phyloP scores from a whole-genome alignment of 2,329 filamentous ascomycete species.

The Acephala macrosclerotiorum region DNA sequence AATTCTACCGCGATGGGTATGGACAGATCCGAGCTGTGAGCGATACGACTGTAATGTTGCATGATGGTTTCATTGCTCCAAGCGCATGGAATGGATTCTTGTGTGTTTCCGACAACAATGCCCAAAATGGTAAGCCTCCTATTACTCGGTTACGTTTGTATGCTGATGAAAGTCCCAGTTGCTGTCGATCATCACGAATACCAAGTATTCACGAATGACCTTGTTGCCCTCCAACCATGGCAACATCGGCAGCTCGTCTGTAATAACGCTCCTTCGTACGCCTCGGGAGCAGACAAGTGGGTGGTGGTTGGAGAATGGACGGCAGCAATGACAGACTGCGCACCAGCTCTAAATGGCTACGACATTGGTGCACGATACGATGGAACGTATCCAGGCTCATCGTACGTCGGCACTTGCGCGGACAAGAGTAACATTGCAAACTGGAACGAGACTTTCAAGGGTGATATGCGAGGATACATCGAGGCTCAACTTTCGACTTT shows the following conservation, averaged over 20 bases:
- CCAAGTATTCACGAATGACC: conserved; percentile 63
- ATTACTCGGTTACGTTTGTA: conserved; percentile 55
- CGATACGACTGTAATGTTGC: conserved; percentile 60
- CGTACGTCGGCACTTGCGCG: conserved; percentile 60
- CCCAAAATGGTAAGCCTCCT: conserved; percentile 52
- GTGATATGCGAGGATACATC: conserved; percentile 58
- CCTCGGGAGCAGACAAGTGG: conserved; percentile 65
- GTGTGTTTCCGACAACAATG: conserved; percentile 55
- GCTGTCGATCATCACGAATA: conserved; percentile 74
- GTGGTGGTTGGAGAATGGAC: conserved; percentile 75
- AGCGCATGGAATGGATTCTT: conserved; percentile 68
- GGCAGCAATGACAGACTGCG: conserved; percentile 69
- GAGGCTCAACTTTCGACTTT: conserved; percentile 61
- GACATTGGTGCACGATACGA: conserved; percentile 65
- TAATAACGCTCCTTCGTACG: conserved; percentile 56
- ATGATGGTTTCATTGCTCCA: conserved; percentile 62
- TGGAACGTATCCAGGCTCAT: conserved; percentile 57
- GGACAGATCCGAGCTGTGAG: conserved; percentile 52
- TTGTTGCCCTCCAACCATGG: conserved; percentile 56
- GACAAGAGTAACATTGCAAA: conserved; percentile 57
- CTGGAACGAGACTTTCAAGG: conserved; percentile 50
- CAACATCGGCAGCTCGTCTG: conserved; percentile 65
- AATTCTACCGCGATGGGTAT: conserved; percentile 59
- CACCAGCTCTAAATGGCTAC: conserved; percentile 60
- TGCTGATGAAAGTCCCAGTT: conserved; percentile 53